Conservation (phyloP, 495 filamentous ascomycete genomes). For the Neurospora cerealis region DNA sequence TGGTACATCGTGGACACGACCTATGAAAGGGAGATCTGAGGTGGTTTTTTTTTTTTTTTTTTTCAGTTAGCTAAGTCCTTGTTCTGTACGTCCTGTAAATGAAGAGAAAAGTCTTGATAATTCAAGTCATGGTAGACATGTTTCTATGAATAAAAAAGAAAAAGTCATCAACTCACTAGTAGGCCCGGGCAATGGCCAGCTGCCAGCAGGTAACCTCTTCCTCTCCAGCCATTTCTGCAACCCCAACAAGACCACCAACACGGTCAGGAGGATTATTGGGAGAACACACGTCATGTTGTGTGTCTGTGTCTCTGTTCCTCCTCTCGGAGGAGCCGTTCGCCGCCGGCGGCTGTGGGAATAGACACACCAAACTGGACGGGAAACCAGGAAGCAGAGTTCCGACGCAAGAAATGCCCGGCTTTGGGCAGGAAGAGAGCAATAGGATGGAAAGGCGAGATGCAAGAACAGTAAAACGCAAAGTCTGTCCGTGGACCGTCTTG, state of each 20-base stretch:
- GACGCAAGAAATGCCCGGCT: not conserved
- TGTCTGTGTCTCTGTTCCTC: not conserved
- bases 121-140: not conserved
- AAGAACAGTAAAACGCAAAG: not conserved
- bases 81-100: not conserved
- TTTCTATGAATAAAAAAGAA: not conserved
- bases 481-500: not conserved
- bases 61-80: not conserved
- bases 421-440: not conserved
- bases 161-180: conserved; percentile 16
- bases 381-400: not conserved
- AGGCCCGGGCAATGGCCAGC: conserved; percentile 21
- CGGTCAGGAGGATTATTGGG: not conserved
- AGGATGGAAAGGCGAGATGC: not conserved
- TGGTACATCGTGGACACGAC: conserved; percentile 50
- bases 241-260: not conserved
- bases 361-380: not conserved
- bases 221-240: conserved; percentile 7
- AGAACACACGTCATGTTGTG: not conserved
- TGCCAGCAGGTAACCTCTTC: conserved; percentile 15
- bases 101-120: not conserved
- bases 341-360: not conserved
- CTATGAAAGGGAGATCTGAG: conserved; percentile 41
- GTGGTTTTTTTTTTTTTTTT: too few species aligned
- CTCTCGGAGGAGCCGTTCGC: not conserved